Base-by-base conservation (phyloP, 106 monocot species). In the Agapanthus africanus region DNA sequence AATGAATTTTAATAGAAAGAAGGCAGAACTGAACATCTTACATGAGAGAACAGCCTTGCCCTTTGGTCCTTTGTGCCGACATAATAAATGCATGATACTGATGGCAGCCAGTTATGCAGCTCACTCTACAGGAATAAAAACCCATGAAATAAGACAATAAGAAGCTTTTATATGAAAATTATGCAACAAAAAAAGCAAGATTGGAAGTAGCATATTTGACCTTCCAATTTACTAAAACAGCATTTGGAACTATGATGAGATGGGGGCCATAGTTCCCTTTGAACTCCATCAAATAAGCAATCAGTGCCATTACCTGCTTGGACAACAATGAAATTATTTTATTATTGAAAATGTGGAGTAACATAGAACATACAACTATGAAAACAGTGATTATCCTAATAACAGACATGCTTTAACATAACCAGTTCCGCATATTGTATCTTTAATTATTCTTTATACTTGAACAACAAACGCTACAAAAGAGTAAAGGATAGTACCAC, bases 271-370 rank as follows among this genome's bases (percentile, higher is more conserved):
- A 90, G 69, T 97, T 97, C 38, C 89, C 89, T 79, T 97, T 97
- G 74, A 92, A 97, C 71, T 97, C 97, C 92, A 97, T 97, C 69
- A 97, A 82, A 67, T 92, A 92, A n/a, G 97, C 97, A 83, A 97
- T 83, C 78, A 97, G 81, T 54, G 97, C 82, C 92, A 97, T 92
- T 37, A 97, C 97, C 97, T 97, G 71, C 57, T 40, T 8, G 54
- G 19, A 73, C 46, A 80, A 60, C 11, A 69, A 49, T 60, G 36
- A 28, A 31, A 39, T 35, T 40, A 37, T 44, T 15, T 19, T 67
- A 30, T 40, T 40, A 40, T 40, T 40, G 16, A 30, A 61, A 44
- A 66, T 30, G 15, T 64, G 28, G 41, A 66, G 16, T 66, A 42
- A 19, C 21, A 64, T 21, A 35, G 64, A 21, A 3, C 64, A 37